These are phyloP conservation scores for Mycena indigotica DNA, from an alignment of 768 basidiomycete genomes.

Conservation along the genomic window DNA sequence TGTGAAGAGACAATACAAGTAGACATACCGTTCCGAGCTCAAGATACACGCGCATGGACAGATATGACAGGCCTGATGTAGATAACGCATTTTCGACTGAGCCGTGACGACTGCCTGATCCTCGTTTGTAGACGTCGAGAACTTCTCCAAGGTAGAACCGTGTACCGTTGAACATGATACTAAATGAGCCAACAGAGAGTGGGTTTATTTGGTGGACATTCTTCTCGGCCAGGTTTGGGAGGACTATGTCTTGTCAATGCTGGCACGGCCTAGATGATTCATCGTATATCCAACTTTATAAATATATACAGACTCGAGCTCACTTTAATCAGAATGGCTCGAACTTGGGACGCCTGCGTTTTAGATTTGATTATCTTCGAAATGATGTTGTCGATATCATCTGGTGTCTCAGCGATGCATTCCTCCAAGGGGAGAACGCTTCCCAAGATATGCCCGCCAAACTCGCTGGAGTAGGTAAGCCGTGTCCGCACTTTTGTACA, in stretches of 20 bases:
- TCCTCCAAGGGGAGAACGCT: conserved; percentile 22
- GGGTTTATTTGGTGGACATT: conserved; percentile 19
- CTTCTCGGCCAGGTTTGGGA: conserved; percentile 10
- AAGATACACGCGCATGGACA: conserved; percentile 13
- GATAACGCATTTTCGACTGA: neutral
- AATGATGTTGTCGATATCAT: conserved; percentile 30
- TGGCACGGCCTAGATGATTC: too few species aligned
- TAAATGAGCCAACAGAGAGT: conserved; percentile 4
- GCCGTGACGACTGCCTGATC: conserved; percentile 8
- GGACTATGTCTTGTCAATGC: too few species aligned
- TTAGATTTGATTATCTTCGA: conserved; percentile 21
- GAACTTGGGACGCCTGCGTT: conserved; percentile 27
- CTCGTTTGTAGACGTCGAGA: conserved; percentile 18
- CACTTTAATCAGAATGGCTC: conserved; percentile 32
- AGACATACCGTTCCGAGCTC: neutral
- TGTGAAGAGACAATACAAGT: neutral
- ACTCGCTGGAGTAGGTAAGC: conserved; percentile 28
- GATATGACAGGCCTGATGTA: conserved; percentile 1
- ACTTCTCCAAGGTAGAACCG: conserved; percentile 21
- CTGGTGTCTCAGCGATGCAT: conserved; percentile 24
- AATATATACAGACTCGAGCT: too few species aligned
- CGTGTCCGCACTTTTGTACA: conserved; percentile 31
- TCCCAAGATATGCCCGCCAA: conserved; percentile 31
- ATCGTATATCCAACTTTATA: too few species aligned
- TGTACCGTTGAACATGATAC: conserved; percentile 13